These are phyloP conservation scores for Metarhizium humberi DNA, from an alignment of 2,329 filamentous ascomycete species.

Conservation along the genomic window DNA sequence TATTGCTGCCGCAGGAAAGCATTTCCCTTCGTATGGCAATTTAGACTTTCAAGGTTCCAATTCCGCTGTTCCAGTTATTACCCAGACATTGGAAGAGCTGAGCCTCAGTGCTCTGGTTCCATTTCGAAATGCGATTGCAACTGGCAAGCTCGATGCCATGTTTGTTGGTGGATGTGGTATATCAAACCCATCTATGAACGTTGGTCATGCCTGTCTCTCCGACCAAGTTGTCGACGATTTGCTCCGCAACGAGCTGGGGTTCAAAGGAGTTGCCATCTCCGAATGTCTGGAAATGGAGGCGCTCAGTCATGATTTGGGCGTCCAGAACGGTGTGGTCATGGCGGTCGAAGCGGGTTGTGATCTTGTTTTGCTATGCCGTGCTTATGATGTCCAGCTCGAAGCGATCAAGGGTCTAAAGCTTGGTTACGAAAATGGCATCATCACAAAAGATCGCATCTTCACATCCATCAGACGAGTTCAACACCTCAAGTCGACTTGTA, in stretches of 20 bases:
- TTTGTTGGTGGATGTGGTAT: slow-evolving; percentile 94
- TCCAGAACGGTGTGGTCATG: slow-evolving; percentile 94
- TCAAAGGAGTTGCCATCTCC: slow-evolving; percentile 86
- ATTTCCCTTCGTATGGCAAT: slow-evolving; percentile 94
- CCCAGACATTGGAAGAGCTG: slow-evolving; percentile 84
- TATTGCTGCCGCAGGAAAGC: slow-evolving; percentile 83
- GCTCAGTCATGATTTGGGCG: slow-evolving; percentile 89
- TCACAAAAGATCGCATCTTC: slow-evolving; percentile 69
- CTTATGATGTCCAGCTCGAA: slow-evolving; percentile 81
- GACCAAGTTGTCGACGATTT: slow-evolving; percentile 90
- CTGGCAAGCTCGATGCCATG: slow-evolving; percentile 79
- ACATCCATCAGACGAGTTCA: slow-evolving; percentile 73
- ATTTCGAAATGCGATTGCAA: slow-evolving; percentile 80
- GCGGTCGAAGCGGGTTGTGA: slow-evolving; percentile 95
- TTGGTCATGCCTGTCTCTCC: slow-evolving; percentile 89
- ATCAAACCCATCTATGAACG: slow-evolving; percentile 82
- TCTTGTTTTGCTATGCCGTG: slow-evolving; percentile 77
- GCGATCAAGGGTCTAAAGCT: slow-evolving; percentile 84
- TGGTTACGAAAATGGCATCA: slow-evolving; percentile 83
- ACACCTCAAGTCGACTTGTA: slow-evolving; percentile 73
- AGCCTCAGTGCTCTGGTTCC: slow-evolving; percentile 87
- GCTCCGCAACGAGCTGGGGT: slow-evolving; percentile 78
- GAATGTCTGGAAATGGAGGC: slow-evolving; percentile 97
- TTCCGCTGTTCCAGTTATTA: slow-evolving; percentile 89
- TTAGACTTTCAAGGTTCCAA: slow-evolving; percentile 88